Conservation (phyloP, 2,329 filamentous ascomycete genomes). For the Alternaria triticimaculans region DNA sequence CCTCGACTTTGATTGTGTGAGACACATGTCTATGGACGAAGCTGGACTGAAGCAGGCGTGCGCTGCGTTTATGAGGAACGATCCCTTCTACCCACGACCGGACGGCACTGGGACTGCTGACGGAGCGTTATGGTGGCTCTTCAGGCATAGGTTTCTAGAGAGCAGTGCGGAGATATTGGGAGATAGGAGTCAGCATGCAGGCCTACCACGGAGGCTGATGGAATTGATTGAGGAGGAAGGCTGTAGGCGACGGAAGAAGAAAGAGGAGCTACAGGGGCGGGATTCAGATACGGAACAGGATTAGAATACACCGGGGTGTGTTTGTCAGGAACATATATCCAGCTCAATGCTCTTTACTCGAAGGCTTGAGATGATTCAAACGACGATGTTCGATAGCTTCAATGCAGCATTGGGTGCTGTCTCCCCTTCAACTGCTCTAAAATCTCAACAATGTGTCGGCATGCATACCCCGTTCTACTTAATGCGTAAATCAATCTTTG, state of each 20-base stretch:
- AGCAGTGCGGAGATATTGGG: background rate
- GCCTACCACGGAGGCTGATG: background rate
- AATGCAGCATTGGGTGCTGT: too few species aligned
- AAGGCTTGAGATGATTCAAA: too few species aligned
- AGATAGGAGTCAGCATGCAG: background rate
- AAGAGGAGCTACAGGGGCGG: background rate
- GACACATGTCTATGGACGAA: constrained; percentile 51
- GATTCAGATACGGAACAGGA: background rate
- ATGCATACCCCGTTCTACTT: background rate
- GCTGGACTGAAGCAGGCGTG: constrained; percentile 53
- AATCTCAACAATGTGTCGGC: background rate
- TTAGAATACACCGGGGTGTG: background rate
- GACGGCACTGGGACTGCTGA: constrained; percentile 9
- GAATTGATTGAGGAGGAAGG: background rate
- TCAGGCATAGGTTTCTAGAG: background rate
- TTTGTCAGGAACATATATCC: accelerated
- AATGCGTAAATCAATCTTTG: background rate
- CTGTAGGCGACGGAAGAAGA: background rate
- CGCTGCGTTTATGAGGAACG: constrained; percentile 57
- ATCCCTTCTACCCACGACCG: constrained; percentile 57
- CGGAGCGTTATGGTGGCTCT: constrained; percentile 7
- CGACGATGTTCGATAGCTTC: too few species aligned
- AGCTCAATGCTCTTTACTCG: too few species aligned
- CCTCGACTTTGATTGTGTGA: constrained; percentile 67
- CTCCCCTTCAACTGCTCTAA: too few species aligned